Evolutionary conservation across 108 stramenopile species (phyloP), one percentile per base, ranked within the genome.

Genomic region (Nitzschia putrida): DNA sequence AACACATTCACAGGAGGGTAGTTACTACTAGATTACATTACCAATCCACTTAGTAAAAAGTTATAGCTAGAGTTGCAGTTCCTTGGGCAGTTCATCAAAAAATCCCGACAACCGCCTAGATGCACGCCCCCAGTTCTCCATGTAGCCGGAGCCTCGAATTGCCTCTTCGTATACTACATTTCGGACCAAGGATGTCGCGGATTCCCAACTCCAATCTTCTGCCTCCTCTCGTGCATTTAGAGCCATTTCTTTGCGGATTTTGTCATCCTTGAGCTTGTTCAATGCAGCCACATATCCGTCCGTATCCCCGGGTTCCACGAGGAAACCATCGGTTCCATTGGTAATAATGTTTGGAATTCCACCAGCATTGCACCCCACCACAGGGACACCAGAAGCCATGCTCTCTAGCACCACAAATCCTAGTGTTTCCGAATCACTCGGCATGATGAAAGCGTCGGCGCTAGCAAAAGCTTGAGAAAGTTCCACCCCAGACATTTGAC

Each of bases 351-450:
- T 56, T 13, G 89, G 88, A 61, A 97, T 86, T 21, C 92, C 89
- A 24, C 89, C 89, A 12, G 94, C 94, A 21, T 76, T 58, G 41
- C 82, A 79, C 4, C 80, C 96, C 21, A 94, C 90, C 41, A 95
- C 92, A 1, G 96, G 92, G 22, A 95, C 90, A 42, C 94, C 92
- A 29, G 79, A 81, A 8, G 96, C 96, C 94, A 97, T 95, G 45
- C 88, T 82, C 68, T 97, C 96, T 68, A 97, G 65, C 10, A 92
- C 93, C 9, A 95, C 94, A 67, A 92, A 94, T 14, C 96, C 94
- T 3, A 97, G 74, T 14, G 96, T 94, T 74, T 97, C 96, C 7
- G 86, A 85, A 57, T 89, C 89, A 37, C 83, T 87, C 1, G 96
- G 93, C 91, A 95, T 94, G 14, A 86, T 59, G 74, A 97, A 95